phyloP scores from a whole-genome alignment of 352 stramenopile genomes.

The Globisporangium cederbergense region DNA sequence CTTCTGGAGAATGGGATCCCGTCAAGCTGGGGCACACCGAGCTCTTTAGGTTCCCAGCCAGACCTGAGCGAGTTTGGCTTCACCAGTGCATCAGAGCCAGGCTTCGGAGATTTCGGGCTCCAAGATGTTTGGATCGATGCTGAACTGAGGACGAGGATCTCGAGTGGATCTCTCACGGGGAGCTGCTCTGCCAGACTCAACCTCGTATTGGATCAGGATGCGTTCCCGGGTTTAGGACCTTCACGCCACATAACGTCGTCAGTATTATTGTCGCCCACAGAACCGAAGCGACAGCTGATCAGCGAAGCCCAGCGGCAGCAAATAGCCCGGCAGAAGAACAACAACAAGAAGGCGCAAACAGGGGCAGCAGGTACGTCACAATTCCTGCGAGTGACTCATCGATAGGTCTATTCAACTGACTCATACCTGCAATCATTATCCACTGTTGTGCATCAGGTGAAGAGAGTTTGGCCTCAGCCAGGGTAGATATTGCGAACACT shows the following conservation, averaged over 20 bases:
- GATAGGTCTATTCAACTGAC: no score
- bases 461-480: background rate
- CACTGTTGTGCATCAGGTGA: background rate
- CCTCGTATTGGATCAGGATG: conserved; percentile 11
- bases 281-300: conserved; percentile 16
- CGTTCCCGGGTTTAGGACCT: background rate
- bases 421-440: background rate
- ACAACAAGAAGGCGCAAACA: background rate
- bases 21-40: background rate
- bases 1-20: conserved; percentile 24
- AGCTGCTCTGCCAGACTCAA: conserved; percentile 3
- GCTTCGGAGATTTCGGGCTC: no score
- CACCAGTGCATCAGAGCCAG: background rate
- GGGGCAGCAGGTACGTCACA: background rate
- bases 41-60: background rate
- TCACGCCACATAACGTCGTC: background rate
- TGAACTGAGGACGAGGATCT: background rate
- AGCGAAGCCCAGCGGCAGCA: conserved; percentile 13
- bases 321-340: conserved; percentile 7
- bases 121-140: conserved; percentile 2
- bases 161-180: background rate
- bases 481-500: background rate
- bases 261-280: conserved; percentile 11
- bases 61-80: background rate
- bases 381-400: no score